Conservation (phyloP, 495 filamentous ascomycete genomes). For the Aspergillus nanangensis region DNA sequence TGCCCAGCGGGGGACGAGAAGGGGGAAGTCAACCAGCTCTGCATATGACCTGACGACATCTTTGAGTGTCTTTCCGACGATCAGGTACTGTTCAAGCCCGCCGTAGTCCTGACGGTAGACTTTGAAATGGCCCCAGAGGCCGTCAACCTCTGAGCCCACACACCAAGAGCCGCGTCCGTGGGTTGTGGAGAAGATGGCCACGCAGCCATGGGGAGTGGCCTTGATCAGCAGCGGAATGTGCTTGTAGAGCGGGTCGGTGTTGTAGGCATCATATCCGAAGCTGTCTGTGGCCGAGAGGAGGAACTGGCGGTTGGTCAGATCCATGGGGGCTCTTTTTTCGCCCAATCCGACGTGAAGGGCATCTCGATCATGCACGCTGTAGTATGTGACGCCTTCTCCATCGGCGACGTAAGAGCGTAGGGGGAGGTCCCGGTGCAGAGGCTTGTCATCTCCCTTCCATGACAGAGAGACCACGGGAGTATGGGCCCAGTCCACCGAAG, state of each 20-base stretch:
- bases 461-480: slow-evolving; percentile 54
- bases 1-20: slow-evolving; percentile 61
- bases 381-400: slow-evolving; percentile 53
- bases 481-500: slow-evolving; percentile 50
- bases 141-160: slow-evolving; percentile 67
- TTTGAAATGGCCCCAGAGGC: slow-evolving; percentile 66
- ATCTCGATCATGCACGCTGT: slow-evolving; percentile 52
- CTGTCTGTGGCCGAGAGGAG: slow-evolving; percentile 62
- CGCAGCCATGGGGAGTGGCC: slow-evolving; percentile 52
- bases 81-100: slow-evolving; percentile 64
- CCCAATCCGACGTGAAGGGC: slow-evolving; percentile 63
- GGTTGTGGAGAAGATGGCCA: slow-evolving; percentile 63
- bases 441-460: slow-evolving; percentile 41
- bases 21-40: slow-evolving; percentile 59
- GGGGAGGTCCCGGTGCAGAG: slow-evolving; percentile 54
- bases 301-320: slow-evolving; percentile 62
- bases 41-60: slow-evolving; percentile 62
- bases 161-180: slow-evolving; percentile 59
- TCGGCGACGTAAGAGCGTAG: slow-evolving; percentile 60
- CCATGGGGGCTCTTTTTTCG: slow-evolving; percentile 67
- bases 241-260: slow-evolving; percentile 69
- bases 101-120: slow-evolving; percentile 66
- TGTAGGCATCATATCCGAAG: slow-evolving; percentile 66
- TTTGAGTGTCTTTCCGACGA: slow-evolving; percentile 59
- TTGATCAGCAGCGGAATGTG: slow-evolving; percentile 67